phyloP scores from a whole-genome alignment of 129 eudicot genomes.

The Escallonia herrerae region DNA sequence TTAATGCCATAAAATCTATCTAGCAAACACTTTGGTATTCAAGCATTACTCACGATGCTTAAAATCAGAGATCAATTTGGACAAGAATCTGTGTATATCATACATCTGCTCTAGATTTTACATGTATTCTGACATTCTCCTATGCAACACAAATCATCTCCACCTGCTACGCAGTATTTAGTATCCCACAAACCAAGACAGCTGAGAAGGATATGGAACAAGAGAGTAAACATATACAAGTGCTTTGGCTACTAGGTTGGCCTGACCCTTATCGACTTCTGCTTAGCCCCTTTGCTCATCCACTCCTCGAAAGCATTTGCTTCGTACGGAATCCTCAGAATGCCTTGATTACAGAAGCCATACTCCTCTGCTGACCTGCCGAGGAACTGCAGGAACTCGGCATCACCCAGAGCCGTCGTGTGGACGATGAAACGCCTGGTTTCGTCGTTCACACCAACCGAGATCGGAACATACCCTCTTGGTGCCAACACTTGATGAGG shows the following conservation, averaged over 20 bases:
- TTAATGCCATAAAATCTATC: too few relatives aligned
- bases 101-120: not conserved
- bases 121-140: not conserved
- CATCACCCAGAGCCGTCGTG: conserved; percentile 31
- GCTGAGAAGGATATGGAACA: too few relatives aligned
- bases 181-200: too few relatives aligned
- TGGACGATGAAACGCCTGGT: conserved; percentile 41
- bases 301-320: conserved; percentile 39
- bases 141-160: too few relatives aligned
- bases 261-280: conserved; percentile 25
- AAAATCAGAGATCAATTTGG: too few relatives aligned
- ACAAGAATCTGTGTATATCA: not conserved
- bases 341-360: conserved; percentile 40
- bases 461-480: conserved; percentile 47
- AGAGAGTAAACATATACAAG: not conserved
- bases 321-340: conserved; percentile 49
- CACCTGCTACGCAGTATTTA: too few relatives aligned
- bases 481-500: conserved; percentile 19
- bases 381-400: conserved; percentile 36
- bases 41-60: too few relatives aligned
- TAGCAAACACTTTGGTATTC: too few relatives aligned
- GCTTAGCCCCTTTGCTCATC: conserved; percentile 32
- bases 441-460: conserved; percentile 38
- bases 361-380: conserved; percentile 51
- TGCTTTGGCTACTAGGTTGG: conserved; percentile 3